Base-by-base conservation (phyloP, 176 grass and related monocot genomes). In the Elaeis guineensis region DNA sequence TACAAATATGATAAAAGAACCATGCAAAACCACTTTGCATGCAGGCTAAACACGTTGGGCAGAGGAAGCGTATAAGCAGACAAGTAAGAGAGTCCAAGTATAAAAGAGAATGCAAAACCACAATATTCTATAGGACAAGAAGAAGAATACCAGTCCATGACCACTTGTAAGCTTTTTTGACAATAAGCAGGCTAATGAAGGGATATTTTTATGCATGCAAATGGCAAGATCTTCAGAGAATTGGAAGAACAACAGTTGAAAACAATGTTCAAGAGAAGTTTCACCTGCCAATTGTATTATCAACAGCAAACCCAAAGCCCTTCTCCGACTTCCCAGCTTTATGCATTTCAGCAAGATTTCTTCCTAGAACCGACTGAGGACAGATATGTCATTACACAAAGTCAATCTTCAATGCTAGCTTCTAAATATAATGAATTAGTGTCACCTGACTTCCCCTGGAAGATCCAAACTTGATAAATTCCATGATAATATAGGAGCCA, bases 401-500 rank as follows among this genome's bases (percentile, higher is more conserved):
- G 16, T 58, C 15, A 2, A 64, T 23, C 17, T 50, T 44, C 57
- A 29, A 26, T 17, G 1, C 23, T 54, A 59, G 32, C 9, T 72
- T 53, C 61, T 52, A 67, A 19, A 17, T 30, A 49, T 61, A 5
- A 16, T 56, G 69, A 19, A 54, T 52, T 65, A 72, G 54, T 51
- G n/a, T 77, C 75, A 98, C 93, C 93, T 98, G 93, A 65, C 79
- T 72, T 70, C 79, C 82, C 58, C 84, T 89, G 50, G 79, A 89
- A 66, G 71, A 49, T 32, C 87, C 87, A 61, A 92, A 92, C 55
- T 89, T 70, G 80, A 92, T 92, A 73, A 81, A 98, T 69, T 98
- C 87, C 87, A 98, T 92, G 63, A 98, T 86, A 57, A 98, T 92
- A 80, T 83, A 98, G 23, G 93, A 98, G 62, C 93, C 93, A 51